Evolutionary conservation across 2,329 filamentous ascomycete genomes (phyloP), one percentile per base, ranked within the genome.

Genomic region (Curvularia eragrostidis): DNA sequence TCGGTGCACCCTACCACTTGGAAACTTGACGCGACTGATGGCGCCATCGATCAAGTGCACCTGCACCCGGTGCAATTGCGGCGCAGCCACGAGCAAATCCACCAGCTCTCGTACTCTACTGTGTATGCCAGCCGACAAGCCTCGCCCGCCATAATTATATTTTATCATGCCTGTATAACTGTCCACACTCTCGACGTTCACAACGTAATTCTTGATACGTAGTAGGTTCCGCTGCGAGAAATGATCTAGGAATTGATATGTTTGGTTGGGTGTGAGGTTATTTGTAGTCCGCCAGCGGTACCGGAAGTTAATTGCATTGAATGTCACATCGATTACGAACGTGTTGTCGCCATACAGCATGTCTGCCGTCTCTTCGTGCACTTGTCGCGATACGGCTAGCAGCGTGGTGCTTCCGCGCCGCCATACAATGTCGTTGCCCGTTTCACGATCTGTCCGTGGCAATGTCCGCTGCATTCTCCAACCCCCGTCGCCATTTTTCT

Each of bases 161-260:
- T 82, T 83, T 58, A 82, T 80, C 80, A 81, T 82, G 3, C 80
- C 81, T 0, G 79, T 82, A 52, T 83, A 83, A 39, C 75, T 74
- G 62, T 83, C 81, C 24, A 82, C 78, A 51, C 79, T 77, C 67
- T 82, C 79, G 2, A 83, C 74, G 46, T 77, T 78, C 8, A 83
- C 66, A 41, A 81, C 55, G 34, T 80, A 77, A 28, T 76, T 71
- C 64, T 72, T 77, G 7, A 83, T 74, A 19, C 77, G 61, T 43
- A 74, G 48, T 50, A 82, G 52, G 61, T 82, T 82, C 32, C 71
- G 65, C 58, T 70, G 64, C 5, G 78, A 74, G 46, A 83, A 75
- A 18, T 78, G 69, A 19, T 78, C 75, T 9, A 82, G 68, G 56
- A 82, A 82, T 12, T 67, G 58, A 49, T 76, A 77, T 3, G 71